These are phyloP conservation scores for Yamadazyma buinensis DNA, from an alignment of 1,139 yeast species.

Conservation along the genomic window DNA sequence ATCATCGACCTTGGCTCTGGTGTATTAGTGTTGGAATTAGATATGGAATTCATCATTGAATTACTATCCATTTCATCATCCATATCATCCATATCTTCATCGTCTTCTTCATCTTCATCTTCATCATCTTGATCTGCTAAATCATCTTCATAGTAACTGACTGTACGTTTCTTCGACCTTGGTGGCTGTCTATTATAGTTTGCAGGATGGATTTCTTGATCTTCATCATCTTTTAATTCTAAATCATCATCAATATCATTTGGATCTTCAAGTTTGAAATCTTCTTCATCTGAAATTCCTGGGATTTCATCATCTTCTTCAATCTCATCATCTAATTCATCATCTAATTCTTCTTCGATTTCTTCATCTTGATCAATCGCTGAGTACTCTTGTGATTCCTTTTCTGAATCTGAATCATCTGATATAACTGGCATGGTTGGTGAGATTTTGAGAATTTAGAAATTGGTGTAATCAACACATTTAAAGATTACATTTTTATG, in stretches of 20 bases:
- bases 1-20: background rate
- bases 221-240: constrained; percentile 30
- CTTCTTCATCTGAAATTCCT: constrained; percentile 29
- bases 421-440: constrained; percentile 9
- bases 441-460: background rate
- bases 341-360: constrained; percentile 23
- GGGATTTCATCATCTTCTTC: constrained; percentile 19
- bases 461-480: too few species aligned
- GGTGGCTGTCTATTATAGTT: constrained; percentile 8
- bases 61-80: constrained; percentile 9
- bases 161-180: constrained; percentile 28
- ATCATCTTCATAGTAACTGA: constrained; percentile 33
- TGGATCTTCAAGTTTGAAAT: constrained; percentile 34
- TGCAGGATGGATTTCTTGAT: constrained; percentile 13
- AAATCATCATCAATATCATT: constrained; percentile 41
- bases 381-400: constrained; percentile 16
- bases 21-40: background rate
- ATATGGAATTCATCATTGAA: constrained; percentile 4
- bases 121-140: constrained; percentile 24
- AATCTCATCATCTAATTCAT: constrained; percentile 12
- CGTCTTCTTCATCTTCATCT: constrained; percentile 31
- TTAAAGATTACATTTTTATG: too few species aligned
- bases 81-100: constrained; percentile 25
- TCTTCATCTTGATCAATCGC: constrained; percentile 18
- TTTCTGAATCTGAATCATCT: constrained; percentile 11